A percentile compares a stretch with the other conserved stretches of the same genome.
Conservation (phyloP, 306 rosid genomes). For the Lotus japonicus region DNA sequence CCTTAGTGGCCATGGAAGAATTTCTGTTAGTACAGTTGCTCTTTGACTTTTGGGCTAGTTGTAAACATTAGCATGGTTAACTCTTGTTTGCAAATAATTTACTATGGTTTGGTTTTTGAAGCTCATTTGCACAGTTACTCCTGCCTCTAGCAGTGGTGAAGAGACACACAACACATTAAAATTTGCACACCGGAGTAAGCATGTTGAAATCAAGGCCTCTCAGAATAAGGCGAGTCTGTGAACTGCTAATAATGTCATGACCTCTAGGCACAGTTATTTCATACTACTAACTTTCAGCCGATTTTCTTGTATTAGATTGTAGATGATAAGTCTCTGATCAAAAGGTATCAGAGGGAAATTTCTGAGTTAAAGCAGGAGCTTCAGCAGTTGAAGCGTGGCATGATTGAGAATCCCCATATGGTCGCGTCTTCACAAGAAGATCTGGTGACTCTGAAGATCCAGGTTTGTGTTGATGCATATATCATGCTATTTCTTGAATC, state of each 20-base stretch:
- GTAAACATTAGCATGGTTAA: not conserved
- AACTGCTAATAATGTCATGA: not conserved
- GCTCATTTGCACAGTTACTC: slow-evolving; percentile 94
- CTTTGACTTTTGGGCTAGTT: not conserved
- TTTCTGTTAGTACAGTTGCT: slow-evolving; percentile 54
- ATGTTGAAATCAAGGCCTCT: slow-evolving; percentile 79
- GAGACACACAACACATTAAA: slow-evolving; percentile 90
- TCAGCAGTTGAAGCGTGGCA: slow-evolving; percentile 68
- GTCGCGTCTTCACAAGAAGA: slow-evolving; percentile 44
- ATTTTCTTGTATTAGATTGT: slow-evolving; percentile 52
- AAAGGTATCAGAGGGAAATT: slow-evolving; percentile 87
- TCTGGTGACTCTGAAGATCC: slow-evolving; percentile 49
- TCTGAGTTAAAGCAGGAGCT: slow-evolving; percentile 73
- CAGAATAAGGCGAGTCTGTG: slow-evolving; percentile 58
- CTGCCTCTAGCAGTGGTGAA: slow-evolving; percentile 85
- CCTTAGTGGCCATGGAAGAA: slow-evolving; percentile 86
- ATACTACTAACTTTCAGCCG: not conserved
- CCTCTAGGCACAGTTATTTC: not conserved
- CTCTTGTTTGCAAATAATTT: slow-evolving; percentile 8
- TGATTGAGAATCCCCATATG: slow-evolving; percentile 48
- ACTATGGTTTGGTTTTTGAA: slow-evolving; percentile 24
- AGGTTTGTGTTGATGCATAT: slow-evolving; percentile 28
- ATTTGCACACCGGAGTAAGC: slow-evolving; percentile 86
- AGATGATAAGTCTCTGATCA: slow-evolving; percentile 86
- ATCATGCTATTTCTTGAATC: slow-evolving; percentile 1